A percentile compares a stretch with the other conserved stretches of the same genome.
Conservation (phyloP, 2,329 filamentous ascomycete species). For the Xylariales sp. region DNA sequence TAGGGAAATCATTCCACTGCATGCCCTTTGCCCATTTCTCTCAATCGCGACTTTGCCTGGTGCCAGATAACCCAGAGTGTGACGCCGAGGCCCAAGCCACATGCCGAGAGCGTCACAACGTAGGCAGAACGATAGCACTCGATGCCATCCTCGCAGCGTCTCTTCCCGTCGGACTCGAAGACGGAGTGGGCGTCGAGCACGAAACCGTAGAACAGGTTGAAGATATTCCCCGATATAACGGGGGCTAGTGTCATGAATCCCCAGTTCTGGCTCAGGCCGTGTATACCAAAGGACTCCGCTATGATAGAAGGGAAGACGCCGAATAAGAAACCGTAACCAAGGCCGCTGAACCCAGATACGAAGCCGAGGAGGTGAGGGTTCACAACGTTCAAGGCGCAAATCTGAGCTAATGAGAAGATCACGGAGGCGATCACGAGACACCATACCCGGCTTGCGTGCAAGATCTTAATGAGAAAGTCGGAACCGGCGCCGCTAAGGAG, state of each 20-base stretch:
- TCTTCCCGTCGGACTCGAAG: conserved; percentile 74
- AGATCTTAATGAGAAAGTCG: conserved; percentile 85
- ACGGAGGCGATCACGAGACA: conserved; percentile 82
- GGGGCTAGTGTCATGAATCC: conserved; percentile 92
- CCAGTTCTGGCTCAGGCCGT: conserved; percentile 94
- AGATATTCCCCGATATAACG: conserved; percentile 87
- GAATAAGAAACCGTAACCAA: conserved; percentile 93
- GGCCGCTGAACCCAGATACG: conserved; percentile 84
- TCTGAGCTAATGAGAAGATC: conserved; percentile 83
- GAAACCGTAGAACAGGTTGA: conserved; percentile 89
- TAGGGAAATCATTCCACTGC: conserved; percentile 38
- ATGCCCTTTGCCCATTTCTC: conserved; percentile 45
- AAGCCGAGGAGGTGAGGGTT: conserved; percentile 82
- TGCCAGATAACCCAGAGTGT: conserved; percentile 77
- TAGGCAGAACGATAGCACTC: conserved; percentile 87
- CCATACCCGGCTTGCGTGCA: conserved; percentile 88
- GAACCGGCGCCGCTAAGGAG: conserved; percentile 87
- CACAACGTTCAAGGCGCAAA: conserved; percentile 78
- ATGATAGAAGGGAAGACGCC: conserved; percentile 92
- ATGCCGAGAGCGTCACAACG: conserved; percentile 78
- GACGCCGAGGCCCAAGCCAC: conserved; percentile 74
- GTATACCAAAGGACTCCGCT: conserved; percentile 90
- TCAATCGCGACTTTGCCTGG: conserved; percentile 58
- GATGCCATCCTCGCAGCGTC: conserved; percentile 80
- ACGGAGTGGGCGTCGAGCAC: conserved; percentile 86